Base-by-base conservation (phyloP, 1,284 basidiomycete genomes). In the Rhodotorula sp. region DNA sequence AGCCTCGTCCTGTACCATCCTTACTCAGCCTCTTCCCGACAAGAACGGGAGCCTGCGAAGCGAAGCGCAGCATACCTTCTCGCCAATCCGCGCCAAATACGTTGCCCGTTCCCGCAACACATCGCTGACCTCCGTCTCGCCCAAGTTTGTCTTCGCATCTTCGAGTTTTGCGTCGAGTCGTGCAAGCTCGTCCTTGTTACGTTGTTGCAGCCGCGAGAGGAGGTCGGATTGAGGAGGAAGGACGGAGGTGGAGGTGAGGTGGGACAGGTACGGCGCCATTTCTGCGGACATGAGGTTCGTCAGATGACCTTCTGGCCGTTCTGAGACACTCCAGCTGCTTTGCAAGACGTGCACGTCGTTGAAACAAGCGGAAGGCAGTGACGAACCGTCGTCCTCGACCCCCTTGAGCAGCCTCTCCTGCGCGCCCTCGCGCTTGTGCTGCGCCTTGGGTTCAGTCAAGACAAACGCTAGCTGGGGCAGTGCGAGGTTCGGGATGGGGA, bases 91-190 rank as follows among this genome's bases (percentile, higher is more conserved):
- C 22, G 91, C 93, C 27, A 94, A 81, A 81, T 94, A 93, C 76
- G 88, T 89, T 24, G 95, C 94, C 72, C 88, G 85, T n/a, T 89
- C 90, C 68, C 90, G 86, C 64, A 96, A 83, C 8, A 89, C 88
- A 75, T 96, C 94, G 32, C 88, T 89, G 73, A 98, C 90, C 80
- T 99, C 95, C 15, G 89, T 90, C 81, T 98, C 94, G 60, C 94
- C 95, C 78, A 94, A 89, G 17, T 89, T 92, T 82, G 92, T 90
- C 82, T 93, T 86, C 0, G 94, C 93, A 76, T 94, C 91, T 74
- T 86, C 87, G 59, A 96, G 84, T 71, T 90, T 85, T 73, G 88
- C 86, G 63, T 96, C 90, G 13, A 98, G 82, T 72, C 86, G 86
- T 69, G 87, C 85, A 32, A 98, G 85, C 78, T 91, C 87, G 52